phyloP scores from a whole-genome alignment of 495 filamentous ascomycete species.

The Viridothelium virens region DNA sequence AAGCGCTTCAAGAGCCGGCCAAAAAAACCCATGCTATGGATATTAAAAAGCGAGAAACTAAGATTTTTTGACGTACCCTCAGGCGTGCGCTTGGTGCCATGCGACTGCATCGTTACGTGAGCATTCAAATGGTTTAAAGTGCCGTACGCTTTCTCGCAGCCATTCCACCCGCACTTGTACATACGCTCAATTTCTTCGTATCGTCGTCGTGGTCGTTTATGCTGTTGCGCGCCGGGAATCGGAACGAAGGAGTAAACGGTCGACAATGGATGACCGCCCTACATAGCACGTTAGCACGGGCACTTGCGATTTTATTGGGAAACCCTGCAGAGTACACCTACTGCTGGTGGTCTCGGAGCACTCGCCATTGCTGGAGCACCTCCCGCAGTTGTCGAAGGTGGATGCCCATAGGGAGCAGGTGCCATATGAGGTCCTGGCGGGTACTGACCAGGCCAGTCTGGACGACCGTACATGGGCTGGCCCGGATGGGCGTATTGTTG shows the following conservation, averaged over 20 bases:
- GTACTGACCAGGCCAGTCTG: constrained; percentile 71
- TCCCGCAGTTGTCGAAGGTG: constrained; percentile 43
- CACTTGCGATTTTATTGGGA: too few relatives aligned
- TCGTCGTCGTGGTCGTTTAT: constrained; percentile 87
- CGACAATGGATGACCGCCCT: constrained; percentile 45
- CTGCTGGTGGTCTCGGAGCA: constrained; percentile 34
- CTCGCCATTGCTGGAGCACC: constrained; percentile 33
- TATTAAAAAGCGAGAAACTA: constrained; percentile 14
- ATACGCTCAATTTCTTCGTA: constrained; percentile 99
- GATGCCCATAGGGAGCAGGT: constrained; percentile 54
- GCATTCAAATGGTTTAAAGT: constrained; percentile 95
- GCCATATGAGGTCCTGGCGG: constrained; percentile 55
- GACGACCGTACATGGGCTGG: constrained; percentile 60
- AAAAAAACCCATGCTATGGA: background rate
- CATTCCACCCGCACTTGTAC: constrained; percentile 99
- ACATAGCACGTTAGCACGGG: background rate
- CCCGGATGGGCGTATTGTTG: constrained; percentile 51
- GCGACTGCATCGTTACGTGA: constrained; percentile 96
- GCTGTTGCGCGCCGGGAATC: constrained; percentile 93
- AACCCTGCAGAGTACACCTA: constrained; percentile 22
- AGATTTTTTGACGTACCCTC: constrained; percentile 61
- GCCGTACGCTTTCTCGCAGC: constrained; percentile 96
- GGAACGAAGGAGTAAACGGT: constrained; percentile 94
- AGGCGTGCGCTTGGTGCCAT: constrained; percentile 84
- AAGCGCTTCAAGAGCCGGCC: constrained; percentile 3